Evolutionary conservation across 1,139 yeast species (phyloP).

Genomic region (Casaregolazyma lundiana): DNA sequence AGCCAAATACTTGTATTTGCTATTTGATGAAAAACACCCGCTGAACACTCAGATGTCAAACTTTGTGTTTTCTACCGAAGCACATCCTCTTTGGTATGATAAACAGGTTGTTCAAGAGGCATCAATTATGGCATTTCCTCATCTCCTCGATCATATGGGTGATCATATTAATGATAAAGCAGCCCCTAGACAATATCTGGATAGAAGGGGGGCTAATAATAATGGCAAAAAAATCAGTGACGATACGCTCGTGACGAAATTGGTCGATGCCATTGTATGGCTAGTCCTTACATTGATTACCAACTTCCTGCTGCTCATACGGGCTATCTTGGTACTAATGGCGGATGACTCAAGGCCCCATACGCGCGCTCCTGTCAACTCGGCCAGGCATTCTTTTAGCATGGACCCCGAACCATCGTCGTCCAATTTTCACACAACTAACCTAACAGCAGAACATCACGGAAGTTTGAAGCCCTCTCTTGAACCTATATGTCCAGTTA

Average conservation of each 20-base stretch:
- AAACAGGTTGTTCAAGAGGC: constrained; percentile 26
- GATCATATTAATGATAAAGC: neutral
- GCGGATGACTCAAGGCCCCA: neutral
- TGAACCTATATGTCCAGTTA: constrained; percentile 3
- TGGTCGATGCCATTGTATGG: neutral
- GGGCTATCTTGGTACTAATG: neutral
- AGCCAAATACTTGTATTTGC: constrained; percentile 70
- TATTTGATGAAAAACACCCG: constrained; percentile 66
- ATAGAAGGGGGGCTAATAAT: neutral
- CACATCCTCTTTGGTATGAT: constrained; percentile 79
- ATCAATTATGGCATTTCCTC: constrained; percentile 17
- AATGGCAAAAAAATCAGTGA: neutral
- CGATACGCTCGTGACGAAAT: neutral
- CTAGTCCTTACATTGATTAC: neutral
- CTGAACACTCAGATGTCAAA: constrained; percentile 51
- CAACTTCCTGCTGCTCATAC: neutral
- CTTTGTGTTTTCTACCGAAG: constrained; percentile 85
- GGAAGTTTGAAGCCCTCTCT: constrained; percentile 3
- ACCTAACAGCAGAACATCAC: constrained; percentile 1
- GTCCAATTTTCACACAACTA: neutral
- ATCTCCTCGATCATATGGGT: constrained; percentile 14
- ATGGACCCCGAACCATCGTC: neutral
- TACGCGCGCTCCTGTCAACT: neutral
- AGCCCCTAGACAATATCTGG: neutral
- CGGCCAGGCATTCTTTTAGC: constrained; percentile 1